Base-by-base conservation (phyloP, 495 filamentous ascomycete species). In the Neurospora sp. region DNA sequence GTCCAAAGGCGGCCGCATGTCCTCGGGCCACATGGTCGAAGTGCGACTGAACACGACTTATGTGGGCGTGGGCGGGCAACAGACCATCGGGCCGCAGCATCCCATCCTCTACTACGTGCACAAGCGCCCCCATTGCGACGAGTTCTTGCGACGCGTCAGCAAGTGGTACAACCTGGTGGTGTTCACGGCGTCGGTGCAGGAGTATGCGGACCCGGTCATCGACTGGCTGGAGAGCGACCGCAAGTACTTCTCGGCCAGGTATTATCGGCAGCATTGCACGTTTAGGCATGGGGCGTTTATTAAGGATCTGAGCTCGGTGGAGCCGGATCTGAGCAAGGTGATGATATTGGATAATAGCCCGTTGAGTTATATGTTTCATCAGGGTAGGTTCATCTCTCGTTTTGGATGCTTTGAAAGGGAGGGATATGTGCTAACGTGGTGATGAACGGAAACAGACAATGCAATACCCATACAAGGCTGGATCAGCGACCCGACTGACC, bases 311-410 rank as follows among this genome's bases (percentile, higher is more conserved):
- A 95, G 93, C 82, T 92, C 93, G 31, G 93, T 99, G 36, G 96
- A 99, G 85, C 93, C 95, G 40, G 95, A 98, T 79, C 83, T 99
- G 80, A 97, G 94, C 79, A 94, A 91, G 84, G 96, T 98, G 69
- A 97, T 98, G 92, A 99, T 99, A 75, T 85, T 98, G 79, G 96
- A 99, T 83, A 99, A 99, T 79, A 97, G 94, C 79, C 96, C 96
- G 17, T 90, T 97, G 86, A 97, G 94, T 83, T 99, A 99, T 82
- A 93, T 97, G 84, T 99, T 99, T 85, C 96, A 99, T 80, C 93
- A 97, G 89, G 96, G 96, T n/a, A n/a, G n/a, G n/a, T n/a, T n/a
- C n/a, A n/a, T n/a, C n/a, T n/a, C n/a, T n/a, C n/a, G n/a, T n/a
- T n/a, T n/a, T n/a, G n/a, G n/a, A n/a, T n/a, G n/a, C n/a, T n/a